A percentile compares a stretch with the other conserved stretches of the same genome.
Evolutionary conservation across 31 red algal species (phyloP).

Genomic region (Bonnemaisonia californica): DNA sequence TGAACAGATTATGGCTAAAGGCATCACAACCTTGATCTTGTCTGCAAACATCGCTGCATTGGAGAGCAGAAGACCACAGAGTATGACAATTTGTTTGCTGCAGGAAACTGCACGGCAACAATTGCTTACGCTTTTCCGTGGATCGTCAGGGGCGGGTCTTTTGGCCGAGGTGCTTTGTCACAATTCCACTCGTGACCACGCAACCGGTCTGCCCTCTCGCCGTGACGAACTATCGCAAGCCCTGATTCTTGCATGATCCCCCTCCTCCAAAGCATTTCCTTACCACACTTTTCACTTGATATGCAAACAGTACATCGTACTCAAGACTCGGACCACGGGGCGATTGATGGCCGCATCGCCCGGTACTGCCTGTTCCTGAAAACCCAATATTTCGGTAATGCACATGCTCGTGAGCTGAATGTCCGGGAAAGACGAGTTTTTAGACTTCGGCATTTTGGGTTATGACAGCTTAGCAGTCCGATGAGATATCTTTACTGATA

Average conservation of each 20-base stretch:
- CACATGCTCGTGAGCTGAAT: too few relatives aligned
- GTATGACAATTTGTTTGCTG: neutral
- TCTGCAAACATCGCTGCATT: neutral
- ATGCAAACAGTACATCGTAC: too few relatives aligned
- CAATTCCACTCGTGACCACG: neutral
- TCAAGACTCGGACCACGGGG: too few relatives aligned
- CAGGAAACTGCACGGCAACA: neutral
- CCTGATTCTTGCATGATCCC: neutral
- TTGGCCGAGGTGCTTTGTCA: neutral
- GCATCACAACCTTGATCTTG: neutral
- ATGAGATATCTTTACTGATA: too few relatives aligned
- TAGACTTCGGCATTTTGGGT: too few relatives aligned
- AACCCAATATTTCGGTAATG: too few relatives aligned
- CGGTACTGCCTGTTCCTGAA: too few relatives aligned
- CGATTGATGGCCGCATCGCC: too few relatives aligned
- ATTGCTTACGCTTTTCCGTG: neutral
- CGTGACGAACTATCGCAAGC: conserved; percentile 16
- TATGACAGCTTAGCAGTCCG: too few relatives aligned
- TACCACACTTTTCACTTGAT: too few relatives aligned
- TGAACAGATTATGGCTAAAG: conserved; percentile 5
- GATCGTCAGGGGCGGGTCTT: conserved; percentile 8
- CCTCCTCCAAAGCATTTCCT: too few relatives aligned
- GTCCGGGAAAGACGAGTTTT: too few relatives aligned
- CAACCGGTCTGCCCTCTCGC: neutral
- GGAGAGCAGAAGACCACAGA: neutral